phyloP scores from a whole-genome alignment of 108 stramenopile species.

The Discostella stelligeroides region DNA sequence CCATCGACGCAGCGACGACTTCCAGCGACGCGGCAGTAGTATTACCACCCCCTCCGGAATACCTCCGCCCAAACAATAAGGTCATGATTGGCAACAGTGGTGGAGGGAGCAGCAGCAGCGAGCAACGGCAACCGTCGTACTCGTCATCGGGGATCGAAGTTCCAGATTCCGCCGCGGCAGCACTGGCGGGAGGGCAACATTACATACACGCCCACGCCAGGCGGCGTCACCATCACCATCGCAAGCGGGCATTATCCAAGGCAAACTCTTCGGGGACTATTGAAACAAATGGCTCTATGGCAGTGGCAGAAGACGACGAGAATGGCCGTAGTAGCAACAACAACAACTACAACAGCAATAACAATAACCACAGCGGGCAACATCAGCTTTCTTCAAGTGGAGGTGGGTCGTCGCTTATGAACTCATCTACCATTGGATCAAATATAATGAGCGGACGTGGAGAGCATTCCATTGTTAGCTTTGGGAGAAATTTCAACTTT shows the following conservation, averaged over 20 bases:
- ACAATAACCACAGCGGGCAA: not conserved
- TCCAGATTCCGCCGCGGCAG: not conserved
- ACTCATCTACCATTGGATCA: constrained; percentile 8
- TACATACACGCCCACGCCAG: constrained; percentile 14
- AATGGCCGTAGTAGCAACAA: not conserved
- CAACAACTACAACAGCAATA: too few relatives aligned
- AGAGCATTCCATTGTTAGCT: constrained; percentile 38
- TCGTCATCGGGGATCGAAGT: not conserved
- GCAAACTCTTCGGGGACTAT: constrained; percentile 10
- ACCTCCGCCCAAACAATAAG: constrained; percentile 2
- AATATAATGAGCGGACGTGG: constrained; percentile 15
- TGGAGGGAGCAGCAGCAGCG: constrained; percentile 2
- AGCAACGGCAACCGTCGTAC: not conserved
- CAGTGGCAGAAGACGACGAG: not conserved
- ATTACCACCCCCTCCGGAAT: not conserved
- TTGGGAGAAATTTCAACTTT: constrained; percentile 50
- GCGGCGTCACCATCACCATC: constrained; percentile 23
- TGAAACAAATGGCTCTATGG: not conserved
- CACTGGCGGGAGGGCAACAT: constrained; percentile 3
- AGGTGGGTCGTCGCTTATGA: constrained; percentile 32
- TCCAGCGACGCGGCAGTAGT: constrained; percentile 40
- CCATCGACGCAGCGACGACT: constrained; percentile 26
- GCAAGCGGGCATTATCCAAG: constrained; percentile 29
- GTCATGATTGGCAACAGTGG: not conserved
- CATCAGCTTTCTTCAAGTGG: constrained; percentile 11